Evolutionary conservation across 495 filamentous ascomycete species (phyloP).

Genomic region (Thermothielavioides terrestris): DNA sequence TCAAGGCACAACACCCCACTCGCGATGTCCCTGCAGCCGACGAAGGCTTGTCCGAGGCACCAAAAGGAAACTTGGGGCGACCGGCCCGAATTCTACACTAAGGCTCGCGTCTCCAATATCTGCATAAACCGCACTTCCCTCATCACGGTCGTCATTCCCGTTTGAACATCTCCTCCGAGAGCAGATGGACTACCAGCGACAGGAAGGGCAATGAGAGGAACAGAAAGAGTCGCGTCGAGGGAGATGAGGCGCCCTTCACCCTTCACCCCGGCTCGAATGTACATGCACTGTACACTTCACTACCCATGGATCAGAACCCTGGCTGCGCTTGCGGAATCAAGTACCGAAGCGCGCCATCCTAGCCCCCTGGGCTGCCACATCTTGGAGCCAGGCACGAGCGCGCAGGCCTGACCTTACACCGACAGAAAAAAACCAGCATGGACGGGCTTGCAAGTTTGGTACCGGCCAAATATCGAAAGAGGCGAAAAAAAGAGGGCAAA

Average conservation of each 20-base stretch:
- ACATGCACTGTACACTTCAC: too few relatives aligned
- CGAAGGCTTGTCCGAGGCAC: conserved; percentile 1
- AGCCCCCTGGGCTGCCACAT: neutral
- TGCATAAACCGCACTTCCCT: conserved; percentile 2
- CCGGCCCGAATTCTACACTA: conserved; percentile 3
- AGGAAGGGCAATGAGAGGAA: neutral
- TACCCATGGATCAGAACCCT: conserved; percentile 3
- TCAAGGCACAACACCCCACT: conserved; percentile 3
- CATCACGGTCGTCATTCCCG: conserved; percentile 9
- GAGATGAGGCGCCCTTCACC: neutral
- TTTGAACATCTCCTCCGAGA: conserved; percentile 2
- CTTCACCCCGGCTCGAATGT: neutral
- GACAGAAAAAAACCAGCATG: conserved; percentile 1
- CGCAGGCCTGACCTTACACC: too few relatives aligned
- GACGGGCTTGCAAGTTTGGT: neutral
- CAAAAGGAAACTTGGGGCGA: neutral
- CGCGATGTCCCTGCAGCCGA: conserved; percentile 1
- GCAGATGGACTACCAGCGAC: neutral
- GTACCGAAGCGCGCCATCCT: conserved; percentile 19
- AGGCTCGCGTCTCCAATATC: neutral
- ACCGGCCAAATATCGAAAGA: neutral
- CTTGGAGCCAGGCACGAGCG: neutral
- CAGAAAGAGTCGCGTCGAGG: neutral
- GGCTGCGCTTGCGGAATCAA: conserved; percentile 23
- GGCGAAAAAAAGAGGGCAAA: neutral